These are phyloP conservation scores for Brassica rapa DNA, from an alignment of 345 rosid species.

Conservation along the genomic window DNA sequence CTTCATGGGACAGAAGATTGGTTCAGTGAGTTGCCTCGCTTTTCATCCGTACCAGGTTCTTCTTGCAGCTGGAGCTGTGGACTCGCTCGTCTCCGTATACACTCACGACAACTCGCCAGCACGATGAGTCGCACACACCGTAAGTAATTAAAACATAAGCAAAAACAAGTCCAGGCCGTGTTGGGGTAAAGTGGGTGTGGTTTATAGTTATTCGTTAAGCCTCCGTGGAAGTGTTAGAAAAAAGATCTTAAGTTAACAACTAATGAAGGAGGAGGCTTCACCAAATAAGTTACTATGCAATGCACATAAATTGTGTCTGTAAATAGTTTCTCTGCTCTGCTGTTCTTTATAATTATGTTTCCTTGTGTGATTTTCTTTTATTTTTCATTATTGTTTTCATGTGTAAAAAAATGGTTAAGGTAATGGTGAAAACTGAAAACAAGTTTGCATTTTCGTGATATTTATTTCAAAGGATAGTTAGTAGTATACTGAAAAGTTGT, in stretches of 20 bases:
- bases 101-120: constrained; percentile 60
- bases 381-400: constrained; percentile 36
- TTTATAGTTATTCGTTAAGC: constrained; percentile 41
- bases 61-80: constrained; percentile 93
- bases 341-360: constrained; percentile 10
- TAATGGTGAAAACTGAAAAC: constrained; percentile 21
- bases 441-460: constrained; percentile 19
- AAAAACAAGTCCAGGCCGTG: constrained; percentile 16
- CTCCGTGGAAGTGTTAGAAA: constrained; percentile 29
- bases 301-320: constrained; percentile 38
- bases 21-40: constrained; percentile 89
- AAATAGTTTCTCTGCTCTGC: constrained; percentile 35
- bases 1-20: constrained; percentile 97
- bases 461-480: background rate
- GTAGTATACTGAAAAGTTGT: too few species aligned
- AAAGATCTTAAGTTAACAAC: constrained; percentile 21
- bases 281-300: constrained; percentile 37
- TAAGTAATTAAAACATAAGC: constrained; percentile 10
- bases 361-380: constrained; percentile 35
- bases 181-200: constrained; percentile 35
- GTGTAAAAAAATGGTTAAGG: constrained; percentile 38
- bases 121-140: constrained; percentile 35
- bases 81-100: constrained; percentile 77
- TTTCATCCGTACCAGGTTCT: constrained; percentile 94
- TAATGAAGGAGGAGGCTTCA: constrained; percentile 40